Base-by-base conservation (phyloP, 1,139 yeast genomes). In the Geotrichum klebahnii region DNA sequence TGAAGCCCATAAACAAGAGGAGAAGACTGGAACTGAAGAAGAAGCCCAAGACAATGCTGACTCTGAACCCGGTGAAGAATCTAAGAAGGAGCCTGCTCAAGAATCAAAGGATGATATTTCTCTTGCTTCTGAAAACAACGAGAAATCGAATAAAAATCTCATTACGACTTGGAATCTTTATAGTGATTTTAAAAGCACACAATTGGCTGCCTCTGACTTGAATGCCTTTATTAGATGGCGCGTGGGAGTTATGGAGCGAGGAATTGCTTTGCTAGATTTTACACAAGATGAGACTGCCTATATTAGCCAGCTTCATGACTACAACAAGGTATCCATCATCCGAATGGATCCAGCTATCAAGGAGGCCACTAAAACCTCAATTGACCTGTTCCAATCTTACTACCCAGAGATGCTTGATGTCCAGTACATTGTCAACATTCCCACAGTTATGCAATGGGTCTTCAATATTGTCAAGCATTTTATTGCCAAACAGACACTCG, bases 261-360 rank as follows among this genome's bases (percentile, higher is more conserved):
- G 92, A 0, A 64, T 88, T 52, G 80, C 78, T 50, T 67, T 82
- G 50, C 62, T 86, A 39, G 82, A 85, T 58, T 84, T 84, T 55
- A 56, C 65, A 3, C 72, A 72, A 50, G 65, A 71, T 1, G 65
- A 69, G 5, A 78, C 79, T 60, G 68, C 75, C 59, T 78, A 77
- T 59, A 79, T 86, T 73, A 84, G 83, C 22, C 96, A 89, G 64
- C 77, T 88, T 33, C 96, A 89, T 65, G 96, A 89, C 66, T 89
- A 89, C 66, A 76, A 81, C 57, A 79, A 80, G 48, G 94, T 85
- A 12, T 81, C 87, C 22, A 74, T 89, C 69, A 73, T 85, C 59
- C 74, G 78, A 50, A 75, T 83, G 71, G 95, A 87, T 64, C 74
- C 83, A 0, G 79, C 80, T 24, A 80, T 87, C 67, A 83, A 80